Base-by-base conservation (phyloP, 768 basidiomycete species). In the Calocybe cyanea region DNA sequence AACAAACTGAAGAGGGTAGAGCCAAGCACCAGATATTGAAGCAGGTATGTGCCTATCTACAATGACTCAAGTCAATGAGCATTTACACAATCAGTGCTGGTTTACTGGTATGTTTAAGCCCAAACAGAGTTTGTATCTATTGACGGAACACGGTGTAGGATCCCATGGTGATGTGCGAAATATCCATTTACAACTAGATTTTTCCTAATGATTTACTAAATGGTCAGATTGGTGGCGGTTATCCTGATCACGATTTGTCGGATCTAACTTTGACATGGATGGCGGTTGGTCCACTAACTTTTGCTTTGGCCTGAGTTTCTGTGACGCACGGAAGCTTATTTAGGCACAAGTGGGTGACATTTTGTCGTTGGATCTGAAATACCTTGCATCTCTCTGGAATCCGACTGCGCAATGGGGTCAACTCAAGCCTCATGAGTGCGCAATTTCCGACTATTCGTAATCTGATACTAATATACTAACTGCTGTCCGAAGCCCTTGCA, bases 201-300 rank as follows among this genome's bases (percentile, higher is more conserved):
- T 28, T 6, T 28, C 5, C 25, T 28, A 11, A 28, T 28, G 23
- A 39, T 32, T 7, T 7, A 15, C 10, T 24, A 28, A 6, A 34
- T 42, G 18, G 34, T 4, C 3, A 87, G 85, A 74, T 83, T 37
- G 85, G 85, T 13, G 86, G 86, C 20, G 85, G 86, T 31, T 87
- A 78, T 61, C 57, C 69, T 21, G 68, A 77, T 35, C 85, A 85
- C 58, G 86, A 88, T 53, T 60, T 88, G 21, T 72, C 85, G 0
- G 83, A 86, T 55, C 35, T 87, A 19, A 73, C 80, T 11, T 64
- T 88, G 40, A 62, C 64, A 34, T 84, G 82, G 83, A 83, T 85
- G 79, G 71, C 70, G 43, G 81, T 83, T 54, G 28, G 75, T 69
- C 9, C 11, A 21, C 30, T 25, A 9, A 7, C 23, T 18, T 2